Percentiles rank a stretch among this genome's conserved stretches.
These are phyloP conservation scores for Cladophialophora chaetospira DNA, from an alignment of 2,329 filamentous ascomycete species.

Conservation along the genomic window DNA sequence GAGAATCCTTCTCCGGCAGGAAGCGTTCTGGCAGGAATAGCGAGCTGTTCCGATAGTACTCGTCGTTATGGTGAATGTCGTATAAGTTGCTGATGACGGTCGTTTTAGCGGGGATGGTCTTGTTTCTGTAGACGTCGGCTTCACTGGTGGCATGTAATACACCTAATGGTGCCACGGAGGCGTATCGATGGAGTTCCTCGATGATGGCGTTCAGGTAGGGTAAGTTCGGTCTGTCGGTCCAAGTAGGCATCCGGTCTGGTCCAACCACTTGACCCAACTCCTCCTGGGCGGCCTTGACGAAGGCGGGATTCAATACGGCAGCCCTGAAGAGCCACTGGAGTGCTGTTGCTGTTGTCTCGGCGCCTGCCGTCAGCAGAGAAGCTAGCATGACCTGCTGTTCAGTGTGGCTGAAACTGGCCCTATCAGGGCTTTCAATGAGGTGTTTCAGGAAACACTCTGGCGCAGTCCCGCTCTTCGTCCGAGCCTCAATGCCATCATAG, in stretches of 20 bases:
- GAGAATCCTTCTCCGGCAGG: slow-evolving; percentile 36
- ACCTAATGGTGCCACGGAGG: slow-evolving; percentile 44
- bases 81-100: slow-evolving; percentile 49
- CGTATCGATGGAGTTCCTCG: slow-evolving; percentile 50
- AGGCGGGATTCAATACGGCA: slow-evolving; percentile 50
- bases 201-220: slow-evolving; percentile 42
- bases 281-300: slow-evolving; percentile 46
- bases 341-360: slow-evolving; percentile 21
- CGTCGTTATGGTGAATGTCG: slow-evolving; percentile 37
- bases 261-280: slow-evolving; percentile 42
- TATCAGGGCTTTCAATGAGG: slow-evolving; percentile 15
- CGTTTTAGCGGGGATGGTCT: slow-evolving; percentile 43
- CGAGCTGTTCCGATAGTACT: slow-evolving; percentile 23
- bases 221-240: slow-evolving; percentile 40
- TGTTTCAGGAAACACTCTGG: slow-evolving; percentile 21
- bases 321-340: slow-evolving; percentile 27
- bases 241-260: slow-evolving; percentile 37
- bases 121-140: slow-evolving; percentile 29
- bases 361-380: slow-evolving; percentile 14
- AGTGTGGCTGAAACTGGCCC: slow-evolving; percentile 11
- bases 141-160: slow-evolving; percentile 42
- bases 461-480: slow-evolving; percentile 8
- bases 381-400: slow-evolving; percentile 16
- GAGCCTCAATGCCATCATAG: slow-evolving; percentile 18
- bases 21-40: slow-evolving; percentile 50